Conservation (phyloP, 2,329 filamentous ascomycete genomes). For the Fusarium circinatum region DNA sequence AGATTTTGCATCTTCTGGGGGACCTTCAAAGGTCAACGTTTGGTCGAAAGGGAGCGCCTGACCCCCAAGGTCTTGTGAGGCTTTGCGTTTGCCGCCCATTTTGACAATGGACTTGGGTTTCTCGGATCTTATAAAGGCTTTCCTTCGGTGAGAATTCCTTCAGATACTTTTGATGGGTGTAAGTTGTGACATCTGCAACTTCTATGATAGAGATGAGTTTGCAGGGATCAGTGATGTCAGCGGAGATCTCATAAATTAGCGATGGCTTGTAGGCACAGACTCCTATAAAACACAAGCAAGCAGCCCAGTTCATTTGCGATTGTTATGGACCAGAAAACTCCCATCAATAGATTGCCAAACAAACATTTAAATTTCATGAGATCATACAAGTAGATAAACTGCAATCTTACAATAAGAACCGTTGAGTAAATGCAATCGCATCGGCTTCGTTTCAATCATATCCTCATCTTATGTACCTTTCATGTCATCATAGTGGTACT, state of each 20-base stretch:
- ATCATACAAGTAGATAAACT: constrained; percentile 8
- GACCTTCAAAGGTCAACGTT: not conserved
- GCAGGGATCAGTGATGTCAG: not conserved
- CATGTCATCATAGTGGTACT: not conserved
- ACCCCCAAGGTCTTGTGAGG: constrained; percentile 14
- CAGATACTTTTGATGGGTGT: too few relatives aligned
- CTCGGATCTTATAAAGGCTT: too few relatives aligned
- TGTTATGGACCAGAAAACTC: not conserved
- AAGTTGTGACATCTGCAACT: constrained; percentile 1
- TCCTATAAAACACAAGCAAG: not conserved
- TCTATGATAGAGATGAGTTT: not conserved
- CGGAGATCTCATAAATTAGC: constrained; percentile 5
- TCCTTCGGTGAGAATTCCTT: not conserved
- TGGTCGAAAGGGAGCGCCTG: not conserved
- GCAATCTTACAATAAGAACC: constrained; percentile 1
- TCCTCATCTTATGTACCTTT: constrained; percentile 41
- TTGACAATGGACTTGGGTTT: not conserved
- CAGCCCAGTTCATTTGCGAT: not conserved
- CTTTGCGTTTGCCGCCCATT: constrained; percentile 41
- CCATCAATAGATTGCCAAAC: not conserved
- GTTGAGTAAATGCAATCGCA: constrained; percentile 33
- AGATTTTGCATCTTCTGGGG: constrained; percentile 9
- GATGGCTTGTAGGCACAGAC: not conserved
- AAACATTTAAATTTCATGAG: not conserved
- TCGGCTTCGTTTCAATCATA: constrained; percentile 47